Evolutionary conservation across 2,329 filamentous ascomycete species (phyloP).

Genomic region (Tothia fuscella): DNA sequence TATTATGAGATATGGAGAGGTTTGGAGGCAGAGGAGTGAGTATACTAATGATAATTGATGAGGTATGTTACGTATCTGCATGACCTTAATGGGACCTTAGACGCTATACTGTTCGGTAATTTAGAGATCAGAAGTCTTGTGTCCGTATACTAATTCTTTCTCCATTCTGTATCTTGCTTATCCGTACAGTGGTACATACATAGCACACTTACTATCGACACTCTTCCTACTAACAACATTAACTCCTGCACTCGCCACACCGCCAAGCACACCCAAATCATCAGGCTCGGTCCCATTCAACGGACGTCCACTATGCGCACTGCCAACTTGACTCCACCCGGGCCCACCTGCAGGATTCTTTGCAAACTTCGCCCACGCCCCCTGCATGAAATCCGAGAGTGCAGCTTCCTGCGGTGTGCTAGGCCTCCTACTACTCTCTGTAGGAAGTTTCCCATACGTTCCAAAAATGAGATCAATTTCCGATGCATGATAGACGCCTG

Average conservation of each 20-base stretch:
- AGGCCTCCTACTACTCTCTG: slow-evolving; percentile 1
- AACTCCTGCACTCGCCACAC: slow-evolving; percentile 10
- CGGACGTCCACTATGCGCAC: slow-evolving; percentile 14
- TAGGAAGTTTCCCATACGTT: slow-evolving; percentile 16
- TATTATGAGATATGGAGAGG: slow-evolving; percentile 38
- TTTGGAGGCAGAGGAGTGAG: slow-evolving; percentile 39
- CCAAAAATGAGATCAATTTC: slow-evolving; percentile 26
- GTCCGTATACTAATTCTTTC: too few species aligned
- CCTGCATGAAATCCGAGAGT: slow-evolving; percentile 20
- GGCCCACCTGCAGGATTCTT: slow-evolving; percentile 25
- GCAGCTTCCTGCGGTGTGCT: slow-evolving; percentile 22
- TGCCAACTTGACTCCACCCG: slow-evolving; percentile 19
- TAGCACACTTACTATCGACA: neutral
- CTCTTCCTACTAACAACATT: neutral
- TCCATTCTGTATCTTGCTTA: too few species aligned
- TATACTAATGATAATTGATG: slow-evolving; percentile 30
- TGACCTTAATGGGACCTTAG: too few species aligned
- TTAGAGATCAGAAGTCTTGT: too few species aligned
- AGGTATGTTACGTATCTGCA: too few species aligned
- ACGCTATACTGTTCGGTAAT: too few species aligned
- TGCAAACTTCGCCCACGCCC: slow-evolving; percentile 25
- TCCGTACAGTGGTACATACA: neutral
- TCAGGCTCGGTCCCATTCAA: slow-evolving; percentile 15
- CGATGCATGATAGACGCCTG: slow-evolving; percentile 23
- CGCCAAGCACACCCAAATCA: slow-evolving; percentile 13